phyloP scores from a whole-genome alignment of 345 rosid genomes.

The Geranium brycei region DNA sequence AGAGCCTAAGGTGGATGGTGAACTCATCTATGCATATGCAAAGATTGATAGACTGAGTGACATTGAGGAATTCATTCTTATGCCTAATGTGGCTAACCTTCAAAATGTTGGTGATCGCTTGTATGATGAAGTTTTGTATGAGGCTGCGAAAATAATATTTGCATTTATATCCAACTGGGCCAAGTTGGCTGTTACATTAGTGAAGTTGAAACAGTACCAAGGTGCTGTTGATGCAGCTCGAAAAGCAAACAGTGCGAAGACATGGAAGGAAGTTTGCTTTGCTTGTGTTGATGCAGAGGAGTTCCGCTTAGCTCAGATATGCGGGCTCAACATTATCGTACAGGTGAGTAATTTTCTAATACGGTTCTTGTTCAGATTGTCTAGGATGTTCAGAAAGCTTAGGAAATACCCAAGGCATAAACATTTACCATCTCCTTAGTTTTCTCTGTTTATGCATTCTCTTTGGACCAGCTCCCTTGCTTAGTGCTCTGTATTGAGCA shows the following conservation, averaged over 20 bases:
- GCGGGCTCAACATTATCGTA: conserved; percentile 85
- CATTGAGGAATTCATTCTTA: conserved; percentile 88
- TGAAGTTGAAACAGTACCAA: conserved; percentile 88
- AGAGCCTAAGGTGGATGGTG: conserved; percentile 90
- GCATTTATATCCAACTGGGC: conserved; percentile 99
- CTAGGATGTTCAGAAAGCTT: too few species aligned
- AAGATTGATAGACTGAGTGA: conserved; percentile 81
- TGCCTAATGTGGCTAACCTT: conserved; percentile 96
- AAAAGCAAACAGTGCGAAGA: conserved; percentile 96
- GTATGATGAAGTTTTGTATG: conserved; percentile 71
- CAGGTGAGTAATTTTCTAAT: conserved; percentile 38
- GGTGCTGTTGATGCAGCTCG: conserved; percentile 99
- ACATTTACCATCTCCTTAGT: background rate
- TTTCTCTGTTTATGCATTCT: background rate
- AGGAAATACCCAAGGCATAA: too few species aligned
- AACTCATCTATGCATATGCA: conserved; percentile 92
- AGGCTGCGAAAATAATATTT: conserved; percentile 92
- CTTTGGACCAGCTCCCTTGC: background rate
- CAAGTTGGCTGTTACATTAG: conserved; percentile 86
- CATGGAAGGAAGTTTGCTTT: conserved; percentile 98
- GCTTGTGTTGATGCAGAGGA: conserved; percentile 99
- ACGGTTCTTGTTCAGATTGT: background rate
- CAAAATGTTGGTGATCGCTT: conserved; percentile 92
- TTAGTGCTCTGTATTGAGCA: too few species aligned
- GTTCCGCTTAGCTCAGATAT: conserved; percentile 89